A percentile compares a stretch with the other conserved stretches of the same genome.
phyloP scores from a whole-genome alignment of 2,329 filamentous ascomycete species.

The Arthrobotrys pseudoclavata region DNA sequence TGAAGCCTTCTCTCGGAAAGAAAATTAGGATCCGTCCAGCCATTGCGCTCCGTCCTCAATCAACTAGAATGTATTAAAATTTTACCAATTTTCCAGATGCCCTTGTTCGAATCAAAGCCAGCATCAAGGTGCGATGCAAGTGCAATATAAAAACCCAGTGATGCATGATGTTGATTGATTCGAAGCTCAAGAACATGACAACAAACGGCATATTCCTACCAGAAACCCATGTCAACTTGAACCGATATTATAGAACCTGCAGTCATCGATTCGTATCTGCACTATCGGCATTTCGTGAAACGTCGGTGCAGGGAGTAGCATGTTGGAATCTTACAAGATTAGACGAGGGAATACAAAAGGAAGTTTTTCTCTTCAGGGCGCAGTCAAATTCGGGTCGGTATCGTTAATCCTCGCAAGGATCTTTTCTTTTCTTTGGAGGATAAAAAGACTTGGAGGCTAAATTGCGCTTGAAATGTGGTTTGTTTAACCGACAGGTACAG shows the following conservation, averaged over 20 bases:
- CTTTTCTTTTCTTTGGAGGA: not conserved
- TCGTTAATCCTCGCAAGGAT: conserved; percentile 12
- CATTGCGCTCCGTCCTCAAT: not conserved
- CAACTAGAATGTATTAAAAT: not conserved
- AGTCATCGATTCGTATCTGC: conserved; percentile 13
- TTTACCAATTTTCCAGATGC: conserved; percentile 36
- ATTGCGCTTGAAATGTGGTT: conserved; percentile 20
- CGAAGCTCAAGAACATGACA: not conserved
- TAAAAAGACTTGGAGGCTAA: conserved; percentile 34
- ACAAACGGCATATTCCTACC: conserved; percentile 19
- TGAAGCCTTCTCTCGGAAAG: not conserved
- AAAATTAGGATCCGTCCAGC: conserved; percentile 1
- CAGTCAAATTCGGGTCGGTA: not conserved
- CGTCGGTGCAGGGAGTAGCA: conserved; percentile 18
- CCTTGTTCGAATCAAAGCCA: conserved; percentile 31
- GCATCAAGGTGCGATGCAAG: conserved; percentile 41
- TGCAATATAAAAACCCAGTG: conserved; percentile 10
- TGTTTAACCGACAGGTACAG: conserved; percentile 35
- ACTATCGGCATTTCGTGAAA: conserved; percentile 37
- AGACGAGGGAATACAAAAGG: not conserved
- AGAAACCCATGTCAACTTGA: conserved; percentile 12
- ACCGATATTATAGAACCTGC: conserved; percentile 17
- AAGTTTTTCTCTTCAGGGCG: conserved; percentile 5
- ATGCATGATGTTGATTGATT: not conserved
- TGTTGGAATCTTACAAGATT: conserved; percentile 7